Evolutionary conservation across 1,284 basidiomycete species (phyloP), one percentile per base, ranked within the genome.

Genomic region (Pisolithus thermaeus): DNA sequence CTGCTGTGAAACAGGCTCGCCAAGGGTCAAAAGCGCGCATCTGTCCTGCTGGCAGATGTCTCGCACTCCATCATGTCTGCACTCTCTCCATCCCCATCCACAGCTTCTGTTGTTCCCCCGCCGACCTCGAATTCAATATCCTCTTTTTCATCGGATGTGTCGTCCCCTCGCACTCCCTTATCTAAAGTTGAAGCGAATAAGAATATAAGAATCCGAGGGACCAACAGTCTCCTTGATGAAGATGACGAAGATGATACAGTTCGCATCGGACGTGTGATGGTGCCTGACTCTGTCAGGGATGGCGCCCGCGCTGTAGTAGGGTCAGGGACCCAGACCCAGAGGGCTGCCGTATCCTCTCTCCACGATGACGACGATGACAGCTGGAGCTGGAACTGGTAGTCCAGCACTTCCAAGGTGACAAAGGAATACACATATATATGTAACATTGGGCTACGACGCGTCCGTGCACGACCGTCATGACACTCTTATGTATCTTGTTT

Each of bases 21-120:
- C 16, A 83, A 80, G 59, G 73, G 70, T 59, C 80, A 80, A 54
- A 86, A 84, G 65, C 80, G 84, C 25, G 85, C 84, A 0, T 84
- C 85, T 0, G 58, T 78, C 1, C 72, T 87, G 37, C 61, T 88
- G 48, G 78, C 80, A 0, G 85, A 87, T 59, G 77, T 87, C 36
- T 83, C 81, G 2, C 74, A 75, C 53, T 74, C 77, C 25, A 69
- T 86, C 32, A 74, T 75, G 7, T 74, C 76, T 6, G 82, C 76
- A 0, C 70, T 85, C 9, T 59, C 68, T 35, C 12, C 32, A 3
- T 32, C 43, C 14, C 61, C 73, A 30, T n/a, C 43, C 20, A 7
- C 25, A 7, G 16, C n/a, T 4, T 14, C 43, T 6, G 8, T 28
- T 20, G 5, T 11, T n/a, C 41, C 27, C 41, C 12, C 25, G 20